Conservation (phyloP, 2,329 filamentous ascomycete species). For the Scopulariopsis brevicaulis region DNA sequence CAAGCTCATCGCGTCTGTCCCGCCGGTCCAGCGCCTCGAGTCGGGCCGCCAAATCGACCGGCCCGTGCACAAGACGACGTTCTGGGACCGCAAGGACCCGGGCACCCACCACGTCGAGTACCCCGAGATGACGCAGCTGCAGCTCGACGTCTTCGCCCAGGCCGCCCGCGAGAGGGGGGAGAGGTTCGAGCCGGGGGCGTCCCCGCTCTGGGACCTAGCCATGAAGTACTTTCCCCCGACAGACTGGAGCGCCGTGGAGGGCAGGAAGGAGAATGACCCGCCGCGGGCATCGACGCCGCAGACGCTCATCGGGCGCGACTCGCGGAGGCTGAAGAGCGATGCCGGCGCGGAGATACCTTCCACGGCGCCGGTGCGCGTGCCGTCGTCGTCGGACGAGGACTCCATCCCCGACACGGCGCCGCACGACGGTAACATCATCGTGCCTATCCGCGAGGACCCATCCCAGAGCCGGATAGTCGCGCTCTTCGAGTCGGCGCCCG, state of each 20-base stretch:
- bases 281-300: neutral
- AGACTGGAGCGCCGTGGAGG: slow-evolving; percentile 11
- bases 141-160: slow-evolving; percentile 42
- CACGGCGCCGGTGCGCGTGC: slow-evolving; percentile 9
- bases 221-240: slow-evolving; percentile 47
- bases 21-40: slow-evolving; percentile 33
- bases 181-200: slow-evolving; percentile 38
- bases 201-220: slow-evolving; percentile 42
- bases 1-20: slow-evolving; percentile 33
- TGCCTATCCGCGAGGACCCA: slow-evolving; percentile 19
- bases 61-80: slow-evolving; percentile 42
- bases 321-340: slow-evolving; percentile 13
- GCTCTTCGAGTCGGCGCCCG: slow-evolving; percentile 50
- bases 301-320: slow-evolving; percentile 12
- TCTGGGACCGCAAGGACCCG: slow-evolving; percentile 43
- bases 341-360: slow-evolving; percentile 11
- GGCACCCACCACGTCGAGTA: slow-evolving; percentile 50
- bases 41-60: slow-evolving; percentile 47
- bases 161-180: slow-evolving; percentile 39
- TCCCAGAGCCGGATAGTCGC: slow-evolving; percentile 40
- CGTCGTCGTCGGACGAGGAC: slow-evolving; percentile 7
- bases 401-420: slow-evolving; percentile 24
- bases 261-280: slow-evolving; percentile 5
- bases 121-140: slow-evolving; percentile 51
- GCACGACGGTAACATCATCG: slow-evolving; percentile 21